Base-by-base conservation (phyloP, 2,329 filamentous ascomycete species). In the Pseudogymnoascus verrucosus region DNA sequence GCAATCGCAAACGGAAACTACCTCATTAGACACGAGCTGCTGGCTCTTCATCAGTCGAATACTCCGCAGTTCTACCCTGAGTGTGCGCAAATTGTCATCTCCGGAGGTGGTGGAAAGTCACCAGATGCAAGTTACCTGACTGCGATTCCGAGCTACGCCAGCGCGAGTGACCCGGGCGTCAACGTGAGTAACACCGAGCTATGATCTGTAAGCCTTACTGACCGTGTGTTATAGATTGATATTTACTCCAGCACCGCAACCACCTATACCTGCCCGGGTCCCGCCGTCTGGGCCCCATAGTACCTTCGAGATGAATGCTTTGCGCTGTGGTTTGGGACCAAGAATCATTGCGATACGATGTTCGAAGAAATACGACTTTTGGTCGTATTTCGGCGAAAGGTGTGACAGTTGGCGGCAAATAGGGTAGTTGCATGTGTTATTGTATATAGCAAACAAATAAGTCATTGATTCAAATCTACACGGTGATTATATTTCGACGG, bases 11-110 rank as follows among this genome's bases (percentile, higher is more conserved):
- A 82, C 1, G 82, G 83, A 60, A 79, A 82, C 71, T 84, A 85
- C 69, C 76, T 84, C 64, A 79, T 84, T 72, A 77, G 82, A 63
- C 82, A 84, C 71, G 82, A 85, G 75, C 74, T 84, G 64, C 75
- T 84, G 40, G 82, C 82, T 54, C 76, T 84, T 3, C 81, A 84
- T 72, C 80, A 84, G 71, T 74, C 77, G 19, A 80, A 82, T 66
- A 75, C 74, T 23, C 78, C 75, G 64, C 81, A 82, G 70, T 82
- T 83, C 72, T 84, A 84, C 69, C 78, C 81, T 11, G 82, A 84
- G 72, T 84, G 83, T 67, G 82, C 81, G 0, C 82, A 84, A 71
- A 70, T 84, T 51, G 76, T 72, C 16, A 77, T 84, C 11, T 78
- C 79, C 2, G 82, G 81, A 19, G 76, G 74, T 31, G 82, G 82